Conservation (phyloP, 192 early-diverging fungal species). For the Thamnidium elegans region DNA sequence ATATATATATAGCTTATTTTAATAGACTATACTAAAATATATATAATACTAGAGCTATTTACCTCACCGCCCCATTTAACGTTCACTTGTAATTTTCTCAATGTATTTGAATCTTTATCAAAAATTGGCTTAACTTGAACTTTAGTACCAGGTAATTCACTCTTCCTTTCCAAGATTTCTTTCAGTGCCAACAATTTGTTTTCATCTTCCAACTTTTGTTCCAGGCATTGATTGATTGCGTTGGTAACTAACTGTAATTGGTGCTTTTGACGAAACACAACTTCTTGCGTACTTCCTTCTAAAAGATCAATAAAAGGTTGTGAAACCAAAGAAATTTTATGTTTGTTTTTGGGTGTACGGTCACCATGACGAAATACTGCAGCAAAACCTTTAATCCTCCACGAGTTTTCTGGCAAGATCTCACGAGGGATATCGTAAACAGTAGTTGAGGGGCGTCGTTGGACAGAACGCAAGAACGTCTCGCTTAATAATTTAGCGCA, state of each 20-base stretch:
- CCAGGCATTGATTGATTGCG: constrained; percentile 52
- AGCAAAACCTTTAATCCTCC: constrained; percentile 91
- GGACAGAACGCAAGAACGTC: constrained; percentile 67
- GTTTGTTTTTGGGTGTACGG: constrained; percentile 96
- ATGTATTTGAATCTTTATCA: constrained; percentile 49
- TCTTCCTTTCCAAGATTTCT: constrained; percentile 78
- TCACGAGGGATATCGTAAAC: constrained; percentile 30
- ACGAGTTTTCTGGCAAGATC: constrained; percentile 73
- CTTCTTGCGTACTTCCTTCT: constrained; percentile 65
- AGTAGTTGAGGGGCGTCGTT: constrained; percentile 15
- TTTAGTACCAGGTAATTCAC: constrained; percentile 83
- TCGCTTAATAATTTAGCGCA: constrained; percentile 73
- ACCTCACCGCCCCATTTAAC: constrained; percentile 96
- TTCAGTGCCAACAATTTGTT: constrained; percentile 62
- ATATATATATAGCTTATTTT: background rate
- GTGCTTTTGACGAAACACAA: constrained; percentile 73
- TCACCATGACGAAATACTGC: constrained; percentile 94
- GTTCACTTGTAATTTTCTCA: constrained; percentile 82
- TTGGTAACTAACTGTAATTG: constrained; percentile 64
- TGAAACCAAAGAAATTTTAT: constrained; percentile 80
- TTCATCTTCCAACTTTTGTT: constrained; percentile 50
- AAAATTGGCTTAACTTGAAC: constrained; percentile 85
- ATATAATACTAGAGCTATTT: background rate
- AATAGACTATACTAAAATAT: background rate
- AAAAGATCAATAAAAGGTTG: constrained; percentile 72